phyloP scores from a whole-genome alignment of 140 eudicot species.

The Ambrosia hybrid region DNA sequence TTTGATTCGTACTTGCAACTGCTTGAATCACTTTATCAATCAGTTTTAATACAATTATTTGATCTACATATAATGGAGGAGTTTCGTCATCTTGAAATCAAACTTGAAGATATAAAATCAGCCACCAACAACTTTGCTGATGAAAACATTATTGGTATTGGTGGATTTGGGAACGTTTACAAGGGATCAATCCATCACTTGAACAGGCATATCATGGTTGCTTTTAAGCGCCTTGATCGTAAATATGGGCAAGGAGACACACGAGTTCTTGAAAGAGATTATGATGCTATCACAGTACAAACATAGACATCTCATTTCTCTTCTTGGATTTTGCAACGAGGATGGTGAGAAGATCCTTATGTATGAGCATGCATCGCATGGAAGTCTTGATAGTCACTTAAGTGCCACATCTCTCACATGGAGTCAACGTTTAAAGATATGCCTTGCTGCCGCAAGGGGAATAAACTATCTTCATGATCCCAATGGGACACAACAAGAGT shows the following conservation, averaged over 20 bases:
- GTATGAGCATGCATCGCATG: neutral
- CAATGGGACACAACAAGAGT: neutral
- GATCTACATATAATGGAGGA: too few relatives aligned
- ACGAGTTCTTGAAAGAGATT: neutral
- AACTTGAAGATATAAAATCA: too few relatives aligned
- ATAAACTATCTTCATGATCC: neutral
- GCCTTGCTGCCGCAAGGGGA: neutral
- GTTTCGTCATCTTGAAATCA: too few relatives aligned
- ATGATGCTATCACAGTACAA: neutral
- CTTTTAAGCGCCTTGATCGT: neutral
- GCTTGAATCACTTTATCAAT: too few relatives aligned
- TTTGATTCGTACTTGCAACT: too few relatives aligned
- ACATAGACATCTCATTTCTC: neutral
- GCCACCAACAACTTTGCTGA: too few relatives aligned
- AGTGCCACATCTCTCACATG: neutral
- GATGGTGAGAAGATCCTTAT: neutral
- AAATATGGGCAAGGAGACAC: neutral
- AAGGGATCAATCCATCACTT: neutral
- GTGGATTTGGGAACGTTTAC: neutral
- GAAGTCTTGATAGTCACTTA: neutral
- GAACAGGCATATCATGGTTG: neutral
- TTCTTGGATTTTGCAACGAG: neutral
- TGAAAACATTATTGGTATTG: too few relatives aligned
- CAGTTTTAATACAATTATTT: too few relatives aligned
- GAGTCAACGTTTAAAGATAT: neutral